These are phyloP conservation scores for Monosporascus ibericus DNA, from an alignment of 2,329 filamentous ascomycete species.

Conservation along the genomic window DNA sequence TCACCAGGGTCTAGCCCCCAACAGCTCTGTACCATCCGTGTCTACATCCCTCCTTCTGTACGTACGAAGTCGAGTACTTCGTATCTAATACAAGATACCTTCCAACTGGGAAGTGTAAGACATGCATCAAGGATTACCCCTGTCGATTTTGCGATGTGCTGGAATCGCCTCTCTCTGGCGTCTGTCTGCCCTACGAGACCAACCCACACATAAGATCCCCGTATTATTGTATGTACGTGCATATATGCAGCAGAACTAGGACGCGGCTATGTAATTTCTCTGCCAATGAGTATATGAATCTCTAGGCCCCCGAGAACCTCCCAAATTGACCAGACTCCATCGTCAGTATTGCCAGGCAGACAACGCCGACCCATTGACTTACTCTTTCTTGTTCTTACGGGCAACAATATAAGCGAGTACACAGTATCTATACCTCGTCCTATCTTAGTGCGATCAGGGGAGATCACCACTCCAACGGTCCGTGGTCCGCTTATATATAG, in stretches of 20 bases:
- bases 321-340: constrained; percentile 10
- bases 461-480: background rate
- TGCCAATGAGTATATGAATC: constrained; percentile 14
- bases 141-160: background rate
- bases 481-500: background rate
- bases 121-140: too few species aligned
- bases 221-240: background rate
- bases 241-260: background rate
- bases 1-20: too few species aligned
- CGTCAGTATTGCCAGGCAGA: constrained; percentile 11
- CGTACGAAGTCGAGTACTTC: too few species aligned
- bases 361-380: constrained; percentile 6
- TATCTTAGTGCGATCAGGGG: background rate
- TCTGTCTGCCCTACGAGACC: constrained; percentile 2
- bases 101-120: too few species aligned
- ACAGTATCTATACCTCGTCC: background rate
- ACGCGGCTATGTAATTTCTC: constrained; percentile 3
- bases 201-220: background rate
- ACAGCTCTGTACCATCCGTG: too few species aligned
- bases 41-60: too few species aligned
- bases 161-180: background rate
- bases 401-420: background rate
- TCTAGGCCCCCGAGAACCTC: constrained; percentile 18
- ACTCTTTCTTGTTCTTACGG: background rate
- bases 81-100: too few species aligned